Percentiles rank a stretch among this genome's conserved stretches.
These are phyloP conservation scores for Hirschioporus abietinus DNA, from an alignment of 768 basidiomycete genomes.

Conservation along the genomic window DNA sequence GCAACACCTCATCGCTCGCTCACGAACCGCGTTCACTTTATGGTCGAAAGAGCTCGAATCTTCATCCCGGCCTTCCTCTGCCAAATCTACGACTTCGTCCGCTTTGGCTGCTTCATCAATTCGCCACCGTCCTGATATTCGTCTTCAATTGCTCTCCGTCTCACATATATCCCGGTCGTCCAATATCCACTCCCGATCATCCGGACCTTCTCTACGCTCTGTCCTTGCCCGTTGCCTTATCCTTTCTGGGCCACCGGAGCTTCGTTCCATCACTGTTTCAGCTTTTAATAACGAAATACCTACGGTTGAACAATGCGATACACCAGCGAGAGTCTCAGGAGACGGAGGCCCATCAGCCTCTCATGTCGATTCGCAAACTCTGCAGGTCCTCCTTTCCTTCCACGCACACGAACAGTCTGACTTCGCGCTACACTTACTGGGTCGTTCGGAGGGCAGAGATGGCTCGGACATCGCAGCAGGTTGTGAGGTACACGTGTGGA, in stretches of 20 bases:
- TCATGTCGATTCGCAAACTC: background rate
- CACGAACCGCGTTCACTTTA: slow-evolving; percentile 40
- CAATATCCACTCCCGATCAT: background rate
- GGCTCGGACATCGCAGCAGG: slow-evolving; percentile 31
- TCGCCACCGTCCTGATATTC: slow-evolving; percentile 35
- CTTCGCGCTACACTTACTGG: background rate
- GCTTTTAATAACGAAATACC: background rate
- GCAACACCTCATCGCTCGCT: slow-evolving; percentile 35
- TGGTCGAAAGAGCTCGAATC: slow-evolving; percentile 49
- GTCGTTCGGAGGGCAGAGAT: background rate
- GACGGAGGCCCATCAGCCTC: background rate
- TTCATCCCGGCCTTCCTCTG: slow-evolving; percentile 29
- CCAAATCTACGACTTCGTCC: slow-evolving; percentile 8
- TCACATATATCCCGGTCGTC: slow-evolving; percentile 24
- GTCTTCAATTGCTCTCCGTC: slow-evolving; percentile 38
- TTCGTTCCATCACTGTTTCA: background rate
- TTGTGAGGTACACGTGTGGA: slow-evolving; percentile 39
- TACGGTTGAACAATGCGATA: background rate
- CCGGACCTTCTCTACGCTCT: background rate
- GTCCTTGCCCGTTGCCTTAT: background rate
- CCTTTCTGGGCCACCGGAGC: background rate
- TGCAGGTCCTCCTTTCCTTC: background rate
- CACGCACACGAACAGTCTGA: background rate
- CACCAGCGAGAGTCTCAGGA: background rate
- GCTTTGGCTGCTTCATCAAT: background rate